These are phyloP conservation scores for Fraxinus paxiana DNA, from an alignment of 305 asterid species.

Conservation along the genomic window DNA sequence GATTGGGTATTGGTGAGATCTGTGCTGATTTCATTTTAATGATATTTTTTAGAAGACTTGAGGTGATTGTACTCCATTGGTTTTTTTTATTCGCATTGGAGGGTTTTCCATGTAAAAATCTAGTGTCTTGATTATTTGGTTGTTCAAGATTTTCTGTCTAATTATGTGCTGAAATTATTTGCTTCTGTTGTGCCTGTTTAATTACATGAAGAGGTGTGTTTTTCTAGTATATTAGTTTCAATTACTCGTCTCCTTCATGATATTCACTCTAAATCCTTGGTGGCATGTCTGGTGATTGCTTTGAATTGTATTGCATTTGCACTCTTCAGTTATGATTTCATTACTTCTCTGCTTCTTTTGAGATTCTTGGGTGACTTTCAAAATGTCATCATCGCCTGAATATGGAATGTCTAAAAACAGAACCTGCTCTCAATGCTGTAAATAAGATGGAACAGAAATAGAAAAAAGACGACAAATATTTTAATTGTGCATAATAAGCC, in stretches of 20 bases:
- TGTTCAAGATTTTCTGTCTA: not conserved
- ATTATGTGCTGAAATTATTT: not conserved
- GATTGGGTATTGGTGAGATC: not conserved
- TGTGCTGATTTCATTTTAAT: not conserved
- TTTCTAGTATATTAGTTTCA: not conserved
- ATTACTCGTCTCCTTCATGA: not conserved
- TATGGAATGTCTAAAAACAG: not conserved
- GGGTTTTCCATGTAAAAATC: not conserved
- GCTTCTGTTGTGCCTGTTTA: not conserved
- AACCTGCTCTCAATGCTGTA: not conserved
- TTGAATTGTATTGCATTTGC: not conserved
- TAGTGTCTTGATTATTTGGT: not conserved
- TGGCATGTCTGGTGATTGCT: not conserved
- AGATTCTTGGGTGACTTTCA: not conserved
- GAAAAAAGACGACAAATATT: not conserved
- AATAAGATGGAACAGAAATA: not conserved
- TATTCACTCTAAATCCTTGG: not conserved
- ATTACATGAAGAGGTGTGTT: not conserved
- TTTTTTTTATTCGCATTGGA: not conserved
- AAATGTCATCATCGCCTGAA: not conserved
- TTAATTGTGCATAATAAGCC: not conserved
- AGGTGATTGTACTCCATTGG: not conserved
- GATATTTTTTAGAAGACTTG: not conserved
- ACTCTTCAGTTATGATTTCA: not conserved
- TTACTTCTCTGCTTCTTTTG: not conserved